Evolutionary conservation across 805 yeast species (phyloP).

Genomic region (Pichia insulana): DNA sequence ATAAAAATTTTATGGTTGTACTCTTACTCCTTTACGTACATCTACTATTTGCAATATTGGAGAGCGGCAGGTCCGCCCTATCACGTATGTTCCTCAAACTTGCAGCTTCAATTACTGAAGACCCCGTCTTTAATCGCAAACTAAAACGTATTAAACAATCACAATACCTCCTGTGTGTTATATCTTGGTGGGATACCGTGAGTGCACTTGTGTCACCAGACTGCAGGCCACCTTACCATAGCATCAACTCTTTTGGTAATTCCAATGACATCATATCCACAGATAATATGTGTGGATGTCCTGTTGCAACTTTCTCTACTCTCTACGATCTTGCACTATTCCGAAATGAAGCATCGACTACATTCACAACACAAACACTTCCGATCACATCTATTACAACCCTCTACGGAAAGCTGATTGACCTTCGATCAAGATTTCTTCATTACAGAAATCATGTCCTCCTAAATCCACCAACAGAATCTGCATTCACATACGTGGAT

Average conservation of each 20-base stretch:
- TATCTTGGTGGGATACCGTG: constrained; percentile 54
- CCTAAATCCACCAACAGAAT: constrained; percentile 16
- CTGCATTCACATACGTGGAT: constrained; percentile 28
- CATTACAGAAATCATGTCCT: constrained; percentile 42
- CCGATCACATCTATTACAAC: neutral
- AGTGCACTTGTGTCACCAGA: constrained; percentile 49
- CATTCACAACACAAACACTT: constrained; percentile 2
- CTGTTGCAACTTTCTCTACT: constrained; percentile 45
- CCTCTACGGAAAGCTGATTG: constrained; percentile 1
- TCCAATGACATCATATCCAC: constrained; percentile 36
- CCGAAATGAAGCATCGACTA: constrained; percentile 1
- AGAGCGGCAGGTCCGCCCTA: constrained; percentile 45
- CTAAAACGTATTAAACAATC: constrained; percentile 40
- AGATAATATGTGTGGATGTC: constrained; percentile 50
- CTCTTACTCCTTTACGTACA: constrained; percentile 46
- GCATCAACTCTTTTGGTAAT: constrained; percentile 45
- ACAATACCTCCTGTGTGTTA: constrained; percentile 39
- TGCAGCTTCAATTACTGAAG: constrained; percentile 42
- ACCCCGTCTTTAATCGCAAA: constrained; percentile 34
- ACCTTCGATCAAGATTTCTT: constrained; percentile 14
- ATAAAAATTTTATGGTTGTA: constrained; percentile 38
- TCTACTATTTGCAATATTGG: constrained; percentile 43
- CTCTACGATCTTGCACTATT: constrained; percentile 17
- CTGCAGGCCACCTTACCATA: constrained; percentile 45
- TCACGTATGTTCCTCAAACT: constrained; percentile 40